Base-by-base conservation (phyloP, 768 basidiomycete genomes). In the Russula brevipes region DNA sequence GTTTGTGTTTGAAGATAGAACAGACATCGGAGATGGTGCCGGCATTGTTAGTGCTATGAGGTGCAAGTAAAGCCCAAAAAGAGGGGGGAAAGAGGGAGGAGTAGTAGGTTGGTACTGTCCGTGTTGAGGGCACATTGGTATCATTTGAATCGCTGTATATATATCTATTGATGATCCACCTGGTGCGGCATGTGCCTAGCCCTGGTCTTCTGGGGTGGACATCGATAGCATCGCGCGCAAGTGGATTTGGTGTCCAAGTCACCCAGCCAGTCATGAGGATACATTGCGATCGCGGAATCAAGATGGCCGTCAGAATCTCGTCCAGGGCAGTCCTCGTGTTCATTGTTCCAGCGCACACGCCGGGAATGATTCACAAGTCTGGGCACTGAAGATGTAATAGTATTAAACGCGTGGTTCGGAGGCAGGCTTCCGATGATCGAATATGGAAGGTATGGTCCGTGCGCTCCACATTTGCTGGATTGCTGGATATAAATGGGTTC, bases 91-190 rank as follows among this genome's bases (percentile, higher is more conserved):
- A 42, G 16, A 4, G 19, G 39, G 33, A 36, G 31, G 42, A 53
- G 33, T 44, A 54, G 47, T 16, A 46, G 60, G 52, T 50, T 39
- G 24, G 39, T 33, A 39, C 19, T 38, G 4, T 35, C 19, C 33
- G 38, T 57, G 14, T 24, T 39, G 52, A 24, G 16, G 19, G 12
- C 52, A 52, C 12, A 31, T 11, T 2, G 14, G 6, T 10, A 10
- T 49, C 46, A 49, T 11, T n/a, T 45, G 10, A 24, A 60, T 42
- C 39, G 54, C 49, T 39, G 24, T 66, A 66, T 68, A 57, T 66
- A 67, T 51, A 41, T 54, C 38, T 11, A n/a, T 11, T 30, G 38
- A 12, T 39, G 12, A 17, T 35, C 9, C 14, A 31, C 39, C 38
- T 38, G 42, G 53, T 14, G 19, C 12, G 35, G 24, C 10, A 45